Evolutionary conservation across 2,329 filamentous ascomycete genomes (phyloP), one percentile per base, ranked within the genome.

Genomic region (Trichoderma sp.): DNA sequence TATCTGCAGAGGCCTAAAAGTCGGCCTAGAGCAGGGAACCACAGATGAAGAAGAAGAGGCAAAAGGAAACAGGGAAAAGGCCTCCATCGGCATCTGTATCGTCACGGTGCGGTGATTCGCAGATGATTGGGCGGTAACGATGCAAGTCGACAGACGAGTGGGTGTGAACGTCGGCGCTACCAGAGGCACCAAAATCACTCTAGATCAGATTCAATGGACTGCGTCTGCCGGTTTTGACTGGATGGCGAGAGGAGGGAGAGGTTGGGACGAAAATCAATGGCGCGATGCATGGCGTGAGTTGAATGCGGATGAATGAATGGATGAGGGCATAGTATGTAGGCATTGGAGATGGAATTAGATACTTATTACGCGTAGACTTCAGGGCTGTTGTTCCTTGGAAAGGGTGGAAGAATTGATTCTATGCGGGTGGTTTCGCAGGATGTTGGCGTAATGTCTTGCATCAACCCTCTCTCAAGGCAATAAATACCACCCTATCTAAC

Each of bases 161-260:
- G 56, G 56, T 58, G 56, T 58, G 56, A 15, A 30, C 15, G 56
- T 30, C 15, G 56, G 56, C 56, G 56, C 56, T 58, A 32, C 56
- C 8, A 30, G 26, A 32, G 28, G 26, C 51, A 56, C 21, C 53
- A 28, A 58, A 8, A 28, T 26, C 4, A 3, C 43, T 21, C 43
- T 51, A 51, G 43, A 51, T 51, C 43, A 21, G 43, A 21, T 51
- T 51, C 43, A 51, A 12, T 51, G 43, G 43, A 12, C n/a, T 51
- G 43, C 43, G 43, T 51, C 43, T 51, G 43, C n/a, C 43, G n/a
- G n/a, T 51, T 24, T 51, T 51, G 43, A 51, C 43, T 51, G 43
- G 43, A 51, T 51, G 43, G 43, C 14, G 51, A 18, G 51, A 28
- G 24, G 24, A 56, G 24, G 51, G 51, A 28, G 24, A 56, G 51